A percentile compares a stretch with the other conserved stretches of the same genome.
phyloP scores from a whole-genome alignment of 139 green algal genomes.

The Edaphochlamys debaryana region DNA sequence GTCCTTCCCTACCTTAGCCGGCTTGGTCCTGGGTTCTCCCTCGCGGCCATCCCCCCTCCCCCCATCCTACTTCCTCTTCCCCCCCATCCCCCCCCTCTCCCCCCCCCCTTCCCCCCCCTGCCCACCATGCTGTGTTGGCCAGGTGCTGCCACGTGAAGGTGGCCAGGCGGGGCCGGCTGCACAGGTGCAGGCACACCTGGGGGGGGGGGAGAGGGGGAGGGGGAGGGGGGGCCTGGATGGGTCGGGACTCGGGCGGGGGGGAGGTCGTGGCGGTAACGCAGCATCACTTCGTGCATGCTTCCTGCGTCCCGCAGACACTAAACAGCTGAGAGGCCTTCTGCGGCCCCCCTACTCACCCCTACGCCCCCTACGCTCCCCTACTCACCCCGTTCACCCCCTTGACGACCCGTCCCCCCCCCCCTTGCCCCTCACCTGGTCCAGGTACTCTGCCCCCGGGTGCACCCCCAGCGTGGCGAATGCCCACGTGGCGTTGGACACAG shows the following conservation, averaged over 20 bases:
- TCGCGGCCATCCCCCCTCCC: too few species aligned
- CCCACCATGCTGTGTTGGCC: slow-evolving; percentile 68
- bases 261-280: too few species aligned
- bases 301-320: too few species aligned
- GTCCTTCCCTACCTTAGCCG: too few species aligned
- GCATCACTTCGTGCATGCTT: too few species aligned
- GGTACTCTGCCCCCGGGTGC: slow-evolving; percentile 7
- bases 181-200: slow-evolving; percentile 12
- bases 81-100: too few species aligned
- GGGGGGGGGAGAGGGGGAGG: background rate
- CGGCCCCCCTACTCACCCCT: too few species aligned
- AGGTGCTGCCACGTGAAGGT: slow-evolving; percentile 59
- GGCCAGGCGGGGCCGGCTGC: background rate
- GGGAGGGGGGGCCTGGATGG: background rate
- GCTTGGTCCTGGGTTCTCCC: too few species aligned
- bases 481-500: slow-evolving; percentile 67
- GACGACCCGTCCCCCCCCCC: background rate
- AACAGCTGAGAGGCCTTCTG: too few species aligned
- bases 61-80: too few species aligned
- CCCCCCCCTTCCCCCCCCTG: too few species aligned
- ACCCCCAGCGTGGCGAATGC: slow-evolving; percentile 62
- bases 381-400: background rate
- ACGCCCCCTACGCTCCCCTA: too few species aligned
- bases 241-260: background rate
- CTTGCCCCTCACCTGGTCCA: slow-evolving; percentile 30